phyloP scores from a whole-genome alignment of 2,329 filamentous ascomycete species.

The Ophioceras dolichostomum region DNA sequence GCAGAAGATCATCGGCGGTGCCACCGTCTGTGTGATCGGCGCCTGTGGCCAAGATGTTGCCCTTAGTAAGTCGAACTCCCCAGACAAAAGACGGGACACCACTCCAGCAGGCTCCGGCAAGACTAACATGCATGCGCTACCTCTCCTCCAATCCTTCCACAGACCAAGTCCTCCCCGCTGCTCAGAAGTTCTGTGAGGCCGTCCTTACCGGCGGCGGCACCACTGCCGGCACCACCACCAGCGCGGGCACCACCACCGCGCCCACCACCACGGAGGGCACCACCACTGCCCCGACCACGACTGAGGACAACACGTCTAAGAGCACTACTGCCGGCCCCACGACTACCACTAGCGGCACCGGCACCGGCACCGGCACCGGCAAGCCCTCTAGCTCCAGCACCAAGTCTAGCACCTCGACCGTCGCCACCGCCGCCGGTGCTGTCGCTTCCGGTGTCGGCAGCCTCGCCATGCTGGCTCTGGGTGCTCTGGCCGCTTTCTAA shows the following conservation, averaged over 20 bases:
- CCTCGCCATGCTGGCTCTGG: conserved; percentile 9
- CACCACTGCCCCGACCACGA: not conserved
- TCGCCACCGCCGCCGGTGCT: conserved; percentile 6
- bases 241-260: conserved; percentile 2
- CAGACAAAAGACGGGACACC: not conserved
- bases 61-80: conserved; percentile 7
- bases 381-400: not conserved
- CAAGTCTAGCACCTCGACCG: conserved; percentile 1
- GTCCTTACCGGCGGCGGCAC: conserved; percentile 35
- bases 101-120: not conserved
- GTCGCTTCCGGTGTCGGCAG: conserved; percentile 6
- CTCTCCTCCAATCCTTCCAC: not conserved
- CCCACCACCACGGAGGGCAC: not conserved
- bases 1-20: conserved; percentile 8
- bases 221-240: conserved; percentile 1
- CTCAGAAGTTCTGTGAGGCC: conserved; percentile 47
- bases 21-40: conserved; percentile 12
- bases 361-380: conserved; percentile 1
- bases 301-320: not conserved
- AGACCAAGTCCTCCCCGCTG: conserved; percentile 24
- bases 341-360: conserved; percentile 2
- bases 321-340: conserved; percentile 1
- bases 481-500: conserved; percentile 8
- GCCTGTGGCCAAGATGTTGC: conserved; percentile 10
- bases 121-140: conserved; percentile 1